Evolutionary conservation across 306 rosid genomes (phyloP), one percentile per base, ranked within the genome.

Genomic region (Cyamopsis tetragonoloba): DNA sequence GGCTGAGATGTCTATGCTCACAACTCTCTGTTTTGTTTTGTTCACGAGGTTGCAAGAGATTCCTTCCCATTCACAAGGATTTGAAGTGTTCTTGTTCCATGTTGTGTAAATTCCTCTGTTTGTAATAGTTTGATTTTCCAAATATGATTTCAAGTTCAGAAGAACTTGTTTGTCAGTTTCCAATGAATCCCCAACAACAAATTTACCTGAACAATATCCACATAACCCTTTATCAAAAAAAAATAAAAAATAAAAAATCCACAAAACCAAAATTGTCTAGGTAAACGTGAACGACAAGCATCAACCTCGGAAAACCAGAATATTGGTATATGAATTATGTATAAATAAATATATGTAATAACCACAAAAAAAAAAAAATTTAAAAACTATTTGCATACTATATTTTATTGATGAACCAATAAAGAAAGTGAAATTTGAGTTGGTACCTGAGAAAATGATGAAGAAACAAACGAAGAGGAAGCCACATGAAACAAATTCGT

Each of bases 41-140:
- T 62, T 68, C 48, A 65, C 34, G 23, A 3, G 12, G 42, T 62
- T 77, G 77, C 98, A 89, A 8, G 35, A 39, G 43, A 92, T 81
- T 48, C 95, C 92, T 0, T 12, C 14, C 98, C 98, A 92, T 0
- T 49, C 18, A 79, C 98, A 92, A 2, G 87, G 95, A 30, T 32
- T 51, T 3, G 79, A 37, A 67, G 20, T 84, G 73, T 15, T 42
- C 5, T 4, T 39, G 76, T 89, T 79, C 98, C 98, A 92, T 12
- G 13, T 6, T 6, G 72, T 75, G 58, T 89, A 92, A 19, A 22
- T 49, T 18, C 98, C 98, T 62, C 27, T 81, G 11, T 85, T 84
- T 19, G 79, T 71, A 24, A 11, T 55, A 63, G 86, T 89, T 19
- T 64, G 78, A 15, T n/a, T 46, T 60, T 83, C 51, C n/a, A 87